Evolutionary conservation across 2,329 filamentous ascomycete genomes (phyloP), one percentile per base, ranked within the genome.

Genomic region (Cercospora citrullina): DNA sequence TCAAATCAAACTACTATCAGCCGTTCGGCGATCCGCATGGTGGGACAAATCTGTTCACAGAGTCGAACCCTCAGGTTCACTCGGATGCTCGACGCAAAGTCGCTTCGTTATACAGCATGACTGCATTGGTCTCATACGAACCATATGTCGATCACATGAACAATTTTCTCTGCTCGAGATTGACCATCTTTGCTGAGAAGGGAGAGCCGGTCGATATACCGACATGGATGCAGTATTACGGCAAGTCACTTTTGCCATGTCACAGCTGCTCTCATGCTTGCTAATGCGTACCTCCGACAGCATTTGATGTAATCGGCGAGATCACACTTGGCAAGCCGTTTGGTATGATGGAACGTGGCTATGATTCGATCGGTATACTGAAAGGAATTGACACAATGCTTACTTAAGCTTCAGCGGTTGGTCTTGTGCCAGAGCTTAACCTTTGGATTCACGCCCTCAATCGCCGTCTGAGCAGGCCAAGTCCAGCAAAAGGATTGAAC

Each of bases 1-100:
- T 75, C 5, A 84, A 84, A 68, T 77, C 75, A 2, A 68, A 74
- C 3, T 83, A 78, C 77, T 83, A 84, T 65, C 71, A 69, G 14
- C 77, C 77, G 21, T 80, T 74, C 74, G 79, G 81, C 71, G 36
- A 21, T 10, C 10, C 16, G 31, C 79, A 78, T n/a, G 75, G 77
- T 28, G 75, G 78, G 6, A 78, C 79, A 39, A 78, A 81, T 62
- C 72, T 83, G 2, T 82, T 82, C 69, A 74, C 76, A 10, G 80
- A 81, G 57, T 72, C 76, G 7, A 72, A 81, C 58, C 78, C 80
- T 63, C 68, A 68, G 30, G 69, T 80, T 16, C 81, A 83, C 72
- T 72, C 73, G 14, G 72, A 73, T 28, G 74, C 79, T 67, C 74
- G 75, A 61, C 75, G 75, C 53, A 74, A 77, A 45, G 78, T 78